A percentile compares a stretch with the other conserved stretches of the same genome.
These are phyloP conservation scores for Jatropha podagrica DNA, from an alignment of 441 rosid species.

Conservation along the genomic window DNA sequence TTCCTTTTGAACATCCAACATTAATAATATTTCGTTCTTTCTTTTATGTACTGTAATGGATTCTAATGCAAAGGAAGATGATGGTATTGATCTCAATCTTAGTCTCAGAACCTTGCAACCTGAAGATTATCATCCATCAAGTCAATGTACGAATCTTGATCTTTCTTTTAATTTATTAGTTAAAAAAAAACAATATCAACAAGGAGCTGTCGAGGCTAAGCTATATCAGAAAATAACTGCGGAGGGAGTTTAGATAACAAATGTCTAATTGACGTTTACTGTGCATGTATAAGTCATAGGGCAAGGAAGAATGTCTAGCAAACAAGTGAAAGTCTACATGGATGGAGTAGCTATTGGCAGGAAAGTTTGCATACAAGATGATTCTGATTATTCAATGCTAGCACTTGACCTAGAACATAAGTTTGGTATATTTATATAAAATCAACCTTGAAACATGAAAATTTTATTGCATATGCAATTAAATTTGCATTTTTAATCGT, in stretches of 20 bases:
- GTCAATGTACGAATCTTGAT: conserved; percentile 38
- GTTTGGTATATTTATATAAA: conserved; percentile 48
- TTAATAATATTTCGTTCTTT: not conserved
- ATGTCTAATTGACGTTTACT: conserved; percentile 1
- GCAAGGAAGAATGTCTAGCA: conserved; percentile 49
- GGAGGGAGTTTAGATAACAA: not conserved
- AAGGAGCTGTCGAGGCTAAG: no score
- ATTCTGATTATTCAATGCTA: conserved; percentile 51
- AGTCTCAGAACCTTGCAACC: conserved; percentile 62
- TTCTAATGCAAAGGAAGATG: conserved; percentile 44
- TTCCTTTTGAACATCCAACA: conserved; percentile 5
- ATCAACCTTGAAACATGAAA: not conserved
- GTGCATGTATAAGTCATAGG: conserved; percentile 24
- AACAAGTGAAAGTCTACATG: conserved; percentile 76
- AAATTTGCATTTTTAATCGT: not conserved
- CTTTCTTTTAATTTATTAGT: not conserved
- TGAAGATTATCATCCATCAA: conserved; percentile 46
- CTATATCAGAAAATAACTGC: no score
- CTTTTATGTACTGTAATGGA: conserved; percentile 33
- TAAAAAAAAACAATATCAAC: no score
- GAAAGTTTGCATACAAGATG: conserved; percentile 61
- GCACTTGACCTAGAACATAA: conserved; percentile 68
- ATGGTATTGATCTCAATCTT: conserved; percentile 64
- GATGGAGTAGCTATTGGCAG: conserved; percentile 76
- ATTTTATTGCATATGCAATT: not conserved